Evolutionary conservation across 2,329 filamentous ascomycete genomes (phyloP), one percentile per base, ranked within the genome.

Genomic region (Colletotrichum melonis): DNA sequence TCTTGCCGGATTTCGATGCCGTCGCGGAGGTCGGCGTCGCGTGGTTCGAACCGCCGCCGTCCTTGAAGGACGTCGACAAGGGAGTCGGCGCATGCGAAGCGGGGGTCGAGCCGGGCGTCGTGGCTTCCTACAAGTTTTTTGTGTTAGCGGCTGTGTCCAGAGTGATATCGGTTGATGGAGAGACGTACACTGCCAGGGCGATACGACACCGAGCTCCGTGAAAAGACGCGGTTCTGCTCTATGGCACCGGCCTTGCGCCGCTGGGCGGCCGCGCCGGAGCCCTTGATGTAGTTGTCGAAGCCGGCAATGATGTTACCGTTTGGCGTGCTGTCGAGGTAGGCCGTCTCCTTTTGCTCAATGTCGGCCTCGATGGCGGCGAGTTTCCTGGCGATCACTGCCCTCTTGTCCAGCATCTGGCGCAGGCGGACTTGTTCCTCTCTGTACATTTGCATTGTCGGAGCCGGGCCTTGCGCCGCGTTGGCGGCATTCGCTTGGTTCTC

Each of bases 281-380:
- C 95, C 83, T 99, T 99, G 87, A 98, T 97, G 85, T 98, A 99
- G 81, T 95, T 97, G 82, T 99, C 97, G 82, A 99, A 99, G 26
- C 97, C 97, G 62, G 94, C 95, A 81, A 99, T 96, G 80, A 99
- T 98, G 85, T 99, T 99, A 57, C 97, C 97, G 78, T 88, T 91
- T 16, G 92, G 92, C 5, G 95, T 97, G 79, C 95, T 95, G 82
- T 98, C 96, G 64, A 99, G 91, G 82, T 99, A 99, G 22, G 92
- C 89, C 71, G 92, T 91, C 82, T 99, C 97, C 79, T 94, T 93
- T 76, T 93, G 91, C 80, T 90, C 92, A 78, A 99, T 98, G 76
- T 90, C 89, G 63, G 97, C 94, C 86, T 99, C 97, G 72, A 86
- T 62, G 19, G 56, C 46, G 54, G 81, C 81, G 78, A 67, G 84